Evolutionary conservation across 441 rosid species (phyloP).

Genomic region (Eruca vesicaria): DNA sequence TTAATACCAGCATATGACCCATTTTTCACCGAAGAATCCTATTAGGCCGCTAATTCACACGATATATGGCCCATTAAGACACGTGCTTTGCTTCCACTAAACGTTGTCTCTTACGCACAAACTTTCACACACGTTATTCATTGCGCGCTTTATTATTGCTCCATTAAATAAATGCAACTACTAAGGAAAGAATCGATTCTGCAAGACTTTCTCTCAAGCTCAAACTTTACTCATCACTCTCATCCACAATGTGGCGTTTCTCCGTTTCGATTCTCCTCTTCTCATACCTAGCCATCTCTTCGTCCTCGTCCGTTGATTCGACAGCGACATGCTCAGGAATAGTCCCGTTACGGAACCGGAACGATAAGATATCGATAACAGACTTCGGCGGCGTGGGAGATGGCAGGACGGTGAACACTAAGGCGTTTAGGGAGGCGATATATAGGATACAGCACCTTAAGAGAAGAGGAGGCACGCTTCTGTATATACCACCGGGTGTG

Average conservation of each 20-base stretch:
- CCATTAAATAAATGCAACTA: background rate
- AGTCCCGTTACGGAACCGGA: conserved; percentile 64
- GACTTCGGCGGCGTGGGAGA: conserved; percentile 96
- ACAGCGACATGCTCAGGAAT: conserved; percentile 76
- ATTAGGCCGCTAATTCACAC: conserved; percentile 2
- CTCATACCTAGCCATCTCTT: conserved; percentile 8
- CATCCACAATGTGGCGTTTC: conserved; percentile 42
- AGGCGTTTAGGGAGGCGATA: conserved; percentile 76
- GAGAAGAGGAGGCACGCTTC: conserved; percentile 84
- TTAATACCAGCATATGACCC: conserved; percentile 48
- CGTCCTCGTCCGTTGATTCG: conserved; percentile 9
- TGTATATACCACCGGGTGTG: conserved; percentile 88
- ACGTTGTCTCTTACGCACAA: background rate
- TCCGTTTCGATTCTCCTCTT: conserved; percentile 27
- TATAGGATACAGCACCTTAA: conserved; percentile 70
- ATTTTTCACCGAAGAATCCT: background rate
- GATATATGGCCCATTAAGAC: background rate
- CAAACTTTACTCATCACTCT: background rate
- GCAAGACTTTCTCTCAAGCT: background rate
- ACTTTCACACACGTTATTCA: background rate
- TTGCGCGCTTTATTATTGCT: conserved; percentile 6
- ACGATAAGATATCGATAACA: conserved; percentile 69
- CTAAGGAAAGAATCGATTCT: background rate
- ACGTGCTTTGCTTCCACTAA: conserved; percentile 8
- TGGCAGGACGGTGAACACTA: conserved; percentile 74